Base-by-base conservation (phyloP, 768 basidiomycete genomes). In the Hemileccinum impolitum region DNA sequence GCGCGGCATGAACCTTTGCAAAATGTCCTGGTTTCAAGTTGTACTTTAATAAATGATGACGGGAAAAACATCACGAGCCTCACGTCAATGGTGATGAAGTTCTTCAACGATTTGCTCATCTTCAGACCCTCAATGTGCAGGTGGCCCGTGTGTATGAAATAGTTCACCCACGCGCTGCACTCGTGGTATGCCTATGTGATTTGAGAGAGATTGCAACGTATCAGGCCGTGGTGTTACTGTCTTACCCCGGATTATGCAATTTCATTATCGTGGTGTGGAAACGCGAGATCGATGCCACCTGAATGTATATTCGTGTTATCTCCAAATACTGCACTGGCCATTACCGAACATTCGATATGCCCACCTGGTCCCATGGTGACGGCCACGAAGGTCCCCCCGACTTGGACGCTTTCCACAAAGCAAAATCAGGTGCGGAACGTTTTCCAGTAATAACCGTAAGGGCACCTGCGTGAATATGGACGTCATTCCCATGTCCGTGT, bases 261-360 rank as follows among this genome's bases (percentile, higher is more conserved):
- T 72, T 99, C 96, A 65, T 99, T 99, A 67, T 98, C 95, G 64
- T 99, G 96, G 71, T 99, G 96, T 5, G 96, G 96, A 72, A 99
- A 99, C n/a, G 92, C 89, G 42, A 99, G 75, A 71, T 99, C 96
- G 35, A 91, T 85, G 5, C 96, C 96, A 43, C 96, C 96, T 7
- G 94, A 96, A 67, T 99, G 96, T 53, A 99, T 94, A 68, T 98
- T 95, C 84, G 98, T 90, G 50, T 84, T 86, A 48, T 85, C 79
- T 3, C 94, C 95, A 39, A 97, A 74, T 41, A 98, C 76, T 30
- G 86, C 91, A 56, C 82, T 87, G 15, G 94, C 94, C 95, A 98
- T 98, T 38, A 94, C 94, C 3, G 90, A 94, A 70, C 95, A 98
- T 68, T 98, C 95, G 51, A 98, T 97, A 67, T 98, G 95, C 95